These are phyloP conservation scores for Eucalyptus sp. DNA, from an alignment of 345 rosid species.

Conservation along the genomic window DNA sequence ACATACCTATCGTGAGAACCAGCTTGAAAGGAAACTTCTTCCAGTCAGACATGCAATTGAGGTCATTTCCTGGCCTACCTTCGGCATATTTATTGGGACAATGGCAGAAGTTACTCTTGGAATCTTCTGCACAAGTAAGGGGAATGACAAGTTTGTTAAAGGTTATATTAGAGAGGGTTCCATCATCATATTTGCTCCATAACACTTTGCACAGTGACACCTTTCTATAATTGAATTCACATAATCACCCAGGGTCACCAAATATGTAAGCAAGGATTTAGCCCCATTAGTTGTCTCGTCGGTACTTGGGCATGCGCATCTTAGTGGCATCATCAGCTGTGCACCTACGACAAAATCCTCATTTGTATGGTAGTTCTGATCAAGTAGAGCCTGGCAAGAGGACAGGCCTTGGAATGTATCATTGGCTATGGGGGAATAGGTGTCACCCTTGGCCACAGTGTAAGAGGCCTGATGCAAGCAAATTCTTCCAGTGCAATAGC, in stretches of 20 bases:
- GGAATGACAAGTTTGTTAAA: constrained; percentile 51
- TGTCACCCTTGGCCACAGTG: background rate
- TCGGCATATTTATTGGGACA: background rate
- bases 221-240: background rate
- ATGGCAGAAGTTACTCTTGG: background rate
- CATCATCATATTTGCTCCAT: background rate
- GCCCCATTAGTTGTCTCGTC: constrained; percentile 29
- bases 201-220: too few species aligned
- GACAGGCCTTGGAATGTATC: constrained; percentile 1
- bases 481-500: constrained; percentile 7
- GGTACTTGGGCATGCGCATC: constrained; percentile 5
- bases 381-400: background rate
- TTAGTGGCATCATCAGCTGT: background rate
- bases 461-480: constrained; percentile 1
- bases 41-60: background rate
- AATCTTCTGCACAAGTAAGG: background rate
- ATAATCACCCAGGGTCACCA: constrained; percentile 29
- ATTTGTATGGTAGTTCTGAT: background rate
- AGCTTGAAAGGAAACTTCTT: background rate
- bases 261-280: constrained; percentile 39
- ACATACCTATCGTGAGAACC: background rate
- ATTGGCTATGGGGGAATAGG: background rate
- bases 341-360: background rate
- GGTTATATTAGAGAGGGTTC: background rate
- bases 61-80: background rate